Conservation (phyloP, 805 yeast genomes). For the Yamadazyma olivae region DNA sequence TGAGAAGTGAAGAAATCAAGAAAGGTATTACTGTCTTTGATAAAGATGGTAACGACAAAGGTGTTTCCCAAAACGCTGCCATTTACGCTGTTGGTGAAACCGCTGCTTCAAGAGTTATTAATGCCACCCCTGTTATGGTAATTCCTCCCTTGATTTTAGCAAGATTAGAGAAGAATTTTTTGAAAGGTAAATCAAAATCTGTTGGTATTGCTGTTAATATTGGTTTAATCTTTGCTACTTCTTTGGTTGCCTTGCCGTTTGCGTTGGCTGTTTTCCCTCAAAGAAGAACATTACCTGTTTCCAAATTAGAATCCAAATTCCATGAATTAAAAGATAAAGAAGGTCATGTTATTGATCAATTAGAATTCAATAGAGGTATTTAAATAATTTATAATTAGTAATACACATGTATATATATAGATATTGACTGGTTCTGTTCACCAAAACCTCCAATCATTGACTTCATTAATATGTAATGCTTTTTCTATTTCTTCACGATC, state of each 20-base stretch:
- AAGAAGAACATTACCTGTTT: conserved; percentile 59
- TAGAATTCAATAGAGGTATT: conserved; percentile 93
- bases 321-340: conserved; percentile 55
- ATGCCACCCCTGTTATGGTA: conserved; percentile 97
- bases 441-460: conserved; percentile 62
- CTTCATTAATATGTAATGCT: conserved; percentile 40
- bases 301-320: conserved; percentile 63
- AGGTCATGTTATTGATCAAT: conserved; percentile 55
- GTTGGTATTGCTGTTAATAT: conserved; percentile 72
- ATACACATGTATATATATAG: conserved; percentile 4
- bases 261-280: conserved; percentile 97
- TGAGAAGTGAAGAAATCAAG: conserved; percentile 93
- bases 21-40: conserved; percentile 77
- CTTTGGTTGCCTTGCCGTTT: conserved; percentile 87
- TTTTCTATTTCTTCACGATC: conserved; percentile 48
- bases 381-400: conserved; percentile 26
- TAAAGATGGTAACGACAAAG: conserved; percentile 57
- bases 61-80: conserved; percentile 82
- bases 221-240: conserved; percentile 81
- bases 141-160: conserved; percentile 87
- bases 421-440: no score
- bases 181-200: conserved; percentile 65
- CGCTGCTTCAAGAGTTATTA: conserved; percentile 89
- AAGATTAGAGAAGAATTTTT: conserved; percentile 62
- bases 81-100: conserved; percentile 94